Evolutionary conservation across 2,329 filamentous ascomycete genomes (phyloP).

Genomic region (Ophiostoma perfectum): DNA sequence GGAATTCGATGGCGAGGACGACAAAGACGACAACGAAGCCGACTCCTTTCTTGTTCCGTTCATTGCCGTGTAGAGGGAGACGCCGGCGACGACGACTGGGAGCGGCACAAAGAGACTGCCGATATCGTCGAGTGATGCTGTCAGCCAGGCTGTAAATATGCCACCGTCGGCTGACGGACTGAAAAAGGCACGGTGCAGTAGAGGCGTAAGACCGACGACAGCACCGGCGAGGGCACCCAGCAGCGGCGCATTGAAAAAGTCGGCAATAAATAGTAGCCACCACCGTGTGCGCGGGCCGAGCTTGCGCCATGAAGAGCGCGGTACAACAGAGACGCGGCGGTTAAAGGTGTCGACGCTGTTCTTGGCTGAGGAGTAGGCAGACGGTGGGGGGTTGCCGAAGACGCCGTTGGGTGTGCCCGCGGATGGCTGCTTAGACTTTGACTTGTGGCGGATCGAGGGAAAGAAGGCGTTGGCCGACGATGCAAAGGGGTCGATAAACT

Average conservation of each 20-base stretch:
- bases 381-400: neutral
- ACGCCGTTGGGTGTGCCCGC: neutral
- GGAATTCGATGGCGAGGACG: constrained; percentile 27
- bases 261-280: constrained; percentile 36
- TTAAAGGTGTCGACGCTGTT: neutral
- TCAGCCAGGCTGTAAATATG: constrained; percentile 62
- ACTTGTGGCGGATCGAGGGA: constrained; percentile 28
- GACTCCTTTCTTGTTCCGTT: neutral
- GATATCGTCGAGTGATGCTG: constrained; percentile 54
- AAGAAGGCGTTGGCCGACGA: constrained; percentile 31
- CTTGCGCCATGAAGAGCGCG: constrained; percentile 30
- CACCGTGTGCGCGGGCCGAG: constrained; percentile 31
- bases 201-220: constrained; percentile 54
- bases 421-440: neutral
- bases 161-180: constrained; percentile 51
- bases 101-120: constrained; percentile 59
- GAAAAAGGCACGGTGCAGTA: constrained; percentile 59
- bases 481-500: constrained; percentile 25
- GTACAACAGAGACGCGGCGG: constrained; percentile 30
- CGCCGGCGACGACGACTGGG: constrained; percentile 61
- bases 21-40: constrained; percentile 19
- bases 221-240: constrained; percentile 55
- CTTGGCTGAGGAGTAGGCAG: constrained; percentile 1
- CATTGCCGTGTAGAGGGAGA: constrained; percentile 53
- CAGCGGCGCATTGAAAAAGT: constrained; percentile 57